Evolutionary conservation across 2,329 filamentous ascomycete genomes (phyloP), one percentile per base, ranked within the genome.

Genomic region (Pleomassaria siparia): DNA sequence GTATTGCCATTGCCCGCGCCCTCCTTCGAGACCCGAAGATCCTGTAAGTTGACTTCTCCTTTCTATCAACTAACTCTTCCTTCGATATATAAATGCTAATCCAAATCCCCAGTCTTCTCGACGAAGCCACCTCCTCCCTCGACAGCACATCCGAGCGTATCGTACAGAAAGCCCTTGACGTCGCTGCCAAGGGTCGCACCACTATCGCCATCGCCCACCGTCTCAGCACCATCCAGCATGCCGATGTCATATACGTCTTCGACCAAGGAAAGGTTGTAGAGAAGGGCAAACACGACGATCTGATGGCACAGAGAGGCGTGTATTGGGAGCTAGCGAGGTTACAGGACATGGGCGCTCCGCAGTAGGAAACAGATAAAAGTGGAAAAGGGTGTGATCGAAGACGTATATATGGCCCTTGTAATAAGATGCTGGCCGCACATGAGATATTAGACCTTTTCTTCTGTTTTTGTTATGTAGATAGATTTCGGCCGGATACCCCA

Each of bases 241-340:
- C 92, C 0, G 92, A 97, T 66, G 76, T 92, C 40, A 97, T 97
- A 60, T 96, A 95, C 56, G 92, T 97, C n/a, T 94, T 97, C 67
- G 91, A 96, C 69, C 85, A 89, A 60, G 94, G 92, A 7, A 81
- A 83, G 50, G 83, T 97, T 35, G 88, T 95, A 1, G 92, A 97
- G 75, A 81, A 82, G 57, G 92, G 92, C 4, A 90, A 84, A 8
- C 92, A 97, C 88, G 80, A 79, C 0, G 74, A 78, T 41, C 49
- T 77, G 28, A 62, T 77, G 43, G 60, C 56, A 4, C 64, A 56
- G 49, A 63, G 60, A 40, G 74, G 74, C 0, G 62, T 74, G 32
- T 77, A 77, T 51, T 69, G 60, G 49, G 66, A 69, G 47, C 47
- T 71, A 51, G 67, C 64, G 6, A 56, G 60, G 40, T 46, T 71